Conservation (phyloP, 2,329 filamentous ascomycete species). For the Aspergillus sp. region DNA sequence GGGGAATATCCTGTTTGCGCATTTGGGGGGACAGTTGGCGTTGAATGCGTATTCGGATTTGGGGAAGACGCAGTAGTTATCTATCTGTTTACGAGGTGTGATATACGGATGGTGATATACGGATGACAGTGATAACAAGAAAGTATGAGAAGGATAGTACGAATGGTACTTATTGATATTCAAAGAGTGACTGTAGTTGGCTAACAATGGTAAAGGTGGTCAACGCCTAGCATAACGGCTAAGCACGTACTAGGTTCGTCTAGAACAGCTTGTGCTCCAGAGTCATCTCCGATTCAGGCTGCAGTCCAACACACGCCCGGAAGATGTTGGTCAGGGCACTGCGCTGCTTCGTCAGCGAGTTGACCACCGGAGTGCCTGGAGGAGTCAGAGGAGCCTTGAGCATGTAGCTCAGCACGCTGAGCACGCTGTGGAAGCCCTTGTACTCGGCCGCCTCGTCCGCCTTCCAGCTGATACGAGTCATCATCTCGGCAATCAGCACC, state of each 20-base stretch:
- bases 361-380: conserved; percentile 91
- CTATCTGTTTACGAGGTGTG: too few relatives aligned
- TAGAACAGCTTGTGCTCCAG: conserved; percentile 97
- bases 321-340: conserved; percentile 96
- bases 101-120: too few relatives aligned
- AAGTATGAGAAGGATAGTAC: too few relatives aligned
- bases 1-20: conserved; percentile 70
- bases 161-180: background rate
- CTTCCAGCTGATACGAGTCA: conserved; percentile 97
- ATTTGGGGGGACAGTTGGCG: conserved; percentile 69
- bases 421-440: conserved; percentile 93
- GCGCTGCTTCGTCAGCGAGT: conserved; percentile 93
- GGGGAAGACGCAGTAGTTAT: background rate
- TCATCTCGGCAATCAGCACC: conserved; percentile 90
- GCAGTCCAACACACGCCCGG: conserved; percentile 92
- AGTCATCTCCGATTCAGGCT: conserved; percentile 98
- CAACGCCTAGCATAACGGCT: too few relatives aligned
- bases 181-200: conserved; percentile 34
- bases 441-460: conserved; percentile 66
- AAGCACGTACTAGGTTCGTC: background rate
- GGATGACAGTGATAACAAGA: too few relatives aligned
- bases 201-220: conserved; percentile 2
- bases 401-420: conserved; percentile 99
- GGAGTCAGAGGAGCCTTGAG: conserved; percentile 92
- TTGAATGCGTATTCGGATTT: conserved; percentile 64